A percentile compares a stretch with the other conserved stretches of the same genome.
Conservation (phyloP, 2,329 filamentous ascomycete genomes). For the Penicillium decumbens region DNA sequence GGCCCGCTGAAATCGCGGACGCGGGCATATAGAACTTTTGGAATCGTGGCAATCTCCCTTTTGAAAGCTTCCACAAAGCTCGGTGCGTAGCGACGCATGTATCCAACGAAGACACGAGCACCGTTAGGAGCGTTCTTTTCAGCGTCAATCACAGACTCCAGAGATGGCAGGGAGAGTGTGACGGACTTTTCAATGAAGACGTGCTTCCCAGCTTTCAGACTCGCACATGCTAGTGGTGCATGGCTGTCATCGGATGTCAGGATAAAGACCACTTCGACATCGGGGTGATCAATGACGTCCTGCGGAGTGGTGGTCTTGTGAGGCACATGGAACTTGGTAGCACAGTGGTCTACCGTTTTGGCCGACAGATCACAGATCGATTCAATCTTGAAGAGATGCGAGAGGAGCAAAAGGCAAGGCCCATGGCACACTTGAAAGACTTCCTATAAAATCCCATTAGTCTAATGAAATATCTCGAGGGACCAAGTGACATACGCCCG, state of each 20-base stretch:
- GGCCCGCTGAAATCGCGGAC: conserved; percentile 18
- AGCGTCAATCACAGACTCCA: conserved; percentile 12
- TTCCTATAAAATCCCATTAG: conserved; percentile 4
- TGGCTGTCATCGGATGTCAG: conserved; percentile 21
- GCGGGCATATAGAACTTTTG: conserved; percentile 13
- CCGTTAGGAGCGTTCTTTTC: conserved; percentile 9
- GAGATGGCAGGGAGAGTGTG: conserved; percentile 8
- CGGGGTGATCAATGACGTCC: conserved; percentile 13
- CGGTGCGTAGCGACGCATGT: conserved; percentile 18
- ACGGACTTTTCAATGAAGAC: conserved; percentile 19
- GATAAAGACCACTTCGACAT: conserved; percentile 16
- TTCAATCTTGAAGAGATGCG: conserved; percentile 15
- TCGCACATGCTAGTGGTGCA: conserved; percentile 11
- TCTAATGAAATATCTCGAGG: not conserved
- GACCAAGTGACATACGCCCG: conserved; percentile 6
- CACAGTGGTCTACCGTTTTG: conserved; percentile 14
- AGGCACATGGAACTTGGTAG: conserved; percentile 11
- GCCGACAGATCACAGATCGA: conserved; percentile 15
- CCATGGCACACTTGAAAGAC: conserved; percentile 19
- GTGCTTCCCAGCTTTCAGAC: conserved; percentile 15
- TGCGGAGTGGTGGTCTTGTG: conserved; percentile 13
- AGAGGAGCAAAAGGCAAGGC: conserved; percentile 13
- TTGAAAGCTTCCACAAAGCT: conserved; percentile 17
- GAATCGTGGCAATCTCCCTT: conserved; percentile 12
- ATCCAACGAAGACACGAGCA: conserved; percentile 19